Base-by-base conservation (phyloP, 2,329 filamentous ascomycete genomes). In the Chaetothyriales sp. region DNA sequence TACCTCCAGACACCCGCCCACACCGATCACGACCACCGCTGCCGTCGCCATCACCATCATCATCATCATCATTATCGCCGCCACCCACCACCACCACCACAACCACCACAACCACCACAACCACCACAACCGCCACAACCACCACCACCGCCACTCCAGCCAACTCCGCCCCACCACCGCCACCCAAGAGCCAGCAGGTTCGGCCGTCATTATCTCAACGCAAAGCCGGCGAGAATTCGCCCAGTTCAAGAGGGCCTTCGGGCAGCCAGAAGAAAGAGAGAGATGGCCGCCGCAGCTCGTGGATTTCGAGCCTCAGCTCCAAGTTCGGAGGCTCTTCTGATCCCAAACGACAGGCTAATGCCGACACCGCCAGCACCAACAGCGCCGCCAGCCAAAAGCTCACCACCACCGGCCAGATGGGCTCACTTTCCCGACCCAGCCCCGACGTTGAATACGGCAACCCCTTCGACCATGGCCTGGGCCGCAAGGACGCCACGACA, bases 301-400 rank as follows among this genome's bases (percentile, higher is more conserved):
- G 92, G 92, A 89, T 97, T 63, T 87, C 86, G 52, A 95, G 82
- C 64, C 81, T 97, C 59, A 94, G 88, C 58, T 90, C 87, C 59
- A 95, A 94, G 66, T 95, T 97, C 70, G 89, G 86, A 2, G 81
- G 80, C n/a, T 53, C 49, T 18, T 49, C 47, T 46, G 25, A 72
- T 72, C 18, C 67, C 64, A 67, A 75, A 61, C 58, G 62, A 20
- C 49, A 51, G 33, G 10, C 62, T 18, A 46, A 52, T 2, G 54
- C 52, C 5, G 50, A 19, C 51, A 52, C 33, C 57, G 65, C 56
- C 56, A 65, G 61, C 49, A 49, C 50, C 18, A 44, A 19, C 44
- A 22, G 48, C 29, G 7, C 44, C n/a, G n/a, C n/a, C n/a, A n/a
- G n/a, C n/a, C n/a, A n/a, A n/a, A n/a, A n/a, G n/a, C n/a, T n/a